Percentiles rank a stretch among this genome's conserved stretches.
Conservation (phyloP, 2,329 filamentous ascomycete species). For the Phialophora verrucosa region DNA sequence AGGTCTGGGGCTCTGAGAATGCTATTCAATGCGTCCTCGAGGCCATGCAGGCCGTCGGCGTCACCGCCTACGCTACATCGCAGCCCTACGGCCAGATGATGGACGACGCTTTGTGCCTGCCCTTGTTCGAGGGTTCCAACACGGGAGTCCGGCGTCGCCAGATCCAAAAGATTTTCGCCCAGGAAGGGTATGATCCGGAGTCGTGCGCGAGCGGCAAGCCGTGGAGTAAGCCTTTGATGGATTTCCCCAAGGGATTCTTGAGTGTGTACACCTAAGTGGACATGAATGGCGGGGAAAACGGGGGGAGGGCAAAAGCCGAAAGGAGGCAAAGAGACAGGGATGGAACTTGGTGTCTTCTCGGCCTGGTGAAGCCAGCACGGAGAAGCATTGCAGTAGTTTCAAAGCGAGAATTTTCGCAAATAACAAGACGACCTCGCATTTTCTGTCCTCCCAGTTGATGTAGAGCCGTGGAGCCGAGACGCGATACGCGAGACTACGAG, state of each 20-base stretch:
- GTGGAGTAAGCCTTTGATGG: constrained; percentile 12
- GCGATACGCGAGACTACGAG: no score
- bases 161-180: constrained; percentile 20
- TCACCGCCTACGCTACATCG: constrained; percentile 46
- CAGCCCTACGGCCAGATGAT: constrained; percentile 12
- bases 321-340: no score
- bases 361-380: no score
- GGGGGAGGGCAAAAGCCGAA: no score
- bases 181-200: constrained; percentile 14
- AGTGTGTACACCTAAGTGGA: constrained; percentile 8
- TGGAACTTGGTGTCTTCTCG: no score
- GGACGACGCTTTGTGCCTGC: constrained; percentile 10
- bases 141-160: constrained; percentile 14
- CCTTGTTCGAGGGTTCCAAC: constrained; percentile 15
- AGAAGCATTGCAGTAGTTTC: no score
- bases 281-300: background rate
- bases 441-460: no score
- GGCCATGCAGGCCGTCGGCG: constrained; percentile 59
- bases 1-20: constrained; percentile 58
- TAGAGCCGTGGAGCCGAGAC: no score
- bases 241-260: constrained; percentile 17
- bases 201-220: constrained; percentile 17
- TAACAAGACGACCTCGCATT: no score
- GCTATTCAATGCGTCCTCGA: constrained; percentile 56
- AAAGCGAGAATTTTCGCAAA: no score